Evolutionary conservation across 208 protist genomes (phyloP).

Genomic region (Wallacemonas sp.): DNA sequence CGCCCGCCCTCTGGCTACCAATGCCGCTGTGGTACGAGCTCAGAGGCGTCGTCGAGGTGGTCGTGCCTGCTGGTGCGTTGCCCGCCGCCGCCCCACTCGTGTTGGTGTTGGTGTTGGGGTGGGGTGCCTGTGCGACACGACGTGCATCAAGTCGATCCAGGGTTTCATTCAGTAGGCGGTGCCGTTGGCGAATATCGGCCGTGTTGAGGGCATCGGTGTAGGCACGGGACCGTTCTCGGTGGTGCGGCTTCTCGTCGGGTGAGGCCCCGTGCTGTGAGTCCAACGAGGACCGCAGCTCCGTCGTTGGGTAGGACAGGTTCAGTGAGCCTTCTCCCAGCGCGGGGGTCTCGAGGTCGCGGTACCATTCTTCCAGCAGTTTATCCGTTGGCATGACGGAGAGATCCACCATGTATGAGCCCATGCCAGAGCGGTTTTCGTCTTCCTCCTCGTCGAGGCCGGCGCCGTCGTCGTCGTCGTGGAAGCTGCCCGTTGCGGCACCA

Average conservation of each 20-base stretch:
- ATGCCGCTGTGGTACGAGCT: conserved; percentile 10
- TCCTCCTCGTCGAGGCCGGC: conserved; percentile 14
- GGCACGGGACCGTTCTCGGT: not conserved
- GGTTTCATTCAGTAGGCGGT: conserved; percentile 26
- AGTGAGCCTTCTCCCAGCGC: conserved; percentile 12
- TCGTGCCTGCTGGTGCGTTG: not conserved
- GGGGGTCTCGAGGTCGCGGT: conserved; percentile 37
- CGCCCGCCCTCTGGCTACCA: not conserved
- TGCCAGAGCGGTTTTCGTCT: conserved; percentile 22
- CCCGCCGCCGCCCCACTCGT: no score
- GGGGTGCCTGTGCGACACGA: no score
- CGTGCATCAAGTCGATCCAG: conserved; percentile 27
- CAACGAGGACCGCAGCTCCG: conserved; percentile 1
- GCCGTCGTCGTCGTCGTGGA: conserved; percentile 16
- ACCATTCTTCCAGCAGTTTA: conserved; percentile 39
- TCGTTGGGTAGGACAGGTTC: conserved; percentile 11
- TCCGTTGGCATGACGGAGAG: conserved; percentile 34
- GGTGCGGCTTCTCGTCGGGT: not conserved
- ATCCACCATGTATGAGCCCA: conserved; percentile 33
- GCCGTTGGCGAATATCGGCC: conserved; percentile 32
- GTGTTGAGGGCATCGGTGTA: conserved; percentile 18
- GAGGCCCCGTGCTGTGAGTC: not conserved
- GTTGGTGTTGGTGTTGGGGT: no score
- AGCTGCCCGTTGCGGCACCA: conserved; percentile 1
- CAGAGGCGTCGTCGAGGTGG: not conserved